Base-by-base conservation (phyloP, 306 rosid species). In the Lagenaria siceraria region DNA sequence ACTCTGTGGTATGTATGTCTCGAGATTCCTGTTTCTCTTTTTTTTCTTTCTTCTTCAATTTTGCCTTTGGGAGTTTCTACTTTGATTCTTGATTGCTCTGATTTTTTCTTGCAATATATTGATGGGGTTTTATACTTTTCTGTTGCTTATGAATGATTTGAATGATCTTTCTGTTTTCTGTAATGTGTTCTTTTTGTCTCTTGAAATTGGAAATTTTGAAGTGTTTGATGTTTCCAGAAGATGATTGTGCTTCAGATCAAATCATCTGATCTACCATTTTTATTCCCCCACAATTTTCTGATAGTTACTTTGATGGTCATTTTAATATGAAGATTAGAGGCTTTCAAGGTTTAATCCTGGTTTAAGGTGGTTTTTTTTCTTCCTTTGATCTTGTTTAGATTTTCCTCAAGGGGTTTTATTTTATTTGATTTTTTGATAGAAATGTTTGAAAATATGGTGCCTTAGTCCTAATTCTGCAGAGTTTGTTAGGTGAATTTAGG, bases 1-100 rank as follows among this genome's bases (percentile, higher is more conserved):
- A 81, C 86, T 84, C 63, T 81, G 90, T 75, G 97, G 98, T 93
- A 40, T 71, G 82, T 71, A 15, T 35, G 36, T 59, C 56, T 33
- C 42, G 38, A 17, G 58, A 6, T 43, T 17, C 14, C 51, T 2
- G 10, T 53, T 31, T 22, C 14, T 49, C 17, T 55, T 25, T 24
- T n/a, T 59, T 19, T 25, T 12, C 36, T 13, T 53, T 19, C 65
- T 11, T 59, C 35, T 59, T 58, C 64, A 10, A 12, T 10, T 15
- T 22, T 12, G 24, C 0, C 12, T 27, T 53, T 17, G 10, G 21
- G n/a, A 7, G 60, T 80, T 42, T 12, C 24, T 51, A 6, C 17
- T 69, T 76, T n/a, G n/a, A 38, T 51, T 2, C 13, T 66, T 1
- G 14, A 70, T 72, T 48, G 25, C 9, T 42, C 59, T 72, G 15